Evolutionary conservation across 106 monocot genomes (phyloP), one percentile per base, ranked within the genome.

Genomic region (Amphibolis antarctica): DNA sequence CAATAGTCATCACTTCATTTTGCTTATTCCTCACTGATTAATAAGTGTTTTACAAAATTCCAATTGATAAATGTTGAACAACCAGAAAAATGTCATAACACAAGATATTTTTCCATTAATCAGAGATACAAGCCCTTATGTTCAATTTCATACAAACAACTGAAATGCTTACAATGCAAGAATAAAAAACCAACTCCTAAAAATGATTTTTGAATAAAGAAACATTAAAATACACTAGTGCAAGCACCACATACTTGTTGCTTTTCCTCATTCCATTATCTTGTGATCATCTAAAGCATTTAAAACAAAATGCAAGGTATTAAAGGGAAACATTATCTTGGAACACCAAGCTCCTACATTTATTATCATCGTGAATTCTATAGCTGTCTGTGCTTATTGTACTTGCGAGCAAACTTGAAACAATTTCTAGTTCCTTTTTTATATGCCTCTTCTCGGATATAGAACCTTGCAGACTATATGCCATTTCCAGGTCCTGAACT

Each of bases 401-500:
- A 21, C 28, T 36, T 18, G 31, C 42, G 21, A 14, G 46, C 15
- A 51, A 58, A 31, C 24, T 63, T 31, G 46, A 20, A 45, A 78
- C 30, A 9, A 74, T 46, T 20, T 69, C 59, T 57, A 94, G 62
- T 31, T 94, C 94, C 71, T 79, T 66, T 53, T 86, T 68, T 61
- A 94, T 86, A 52, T 80, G 81, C 11, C 44, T 77, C 67, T 80
- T 89, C 5, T 83, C 77, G 75, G 86, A 75, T 6, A 49, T 19
- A 64, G 83, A 86, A 13, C 43, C 72, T 76, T 89, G 85, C 70
- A 89, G 57, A 43, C 28, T 71, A 50, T 82, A 71, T 9, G 89
- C 86, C 69, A 74, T 75, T 74, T 89, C 77, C 49, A 94, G 76
- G 84, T 94, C 89, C 69, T 4, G 57, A 47, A 77, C 62, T 60